Percentiles rank a stretch among this genome's conserved stretches.
phyloP scores from a whole-genome alignment of 805 yeast genomes.

The Candida tibetensis region DNA sequence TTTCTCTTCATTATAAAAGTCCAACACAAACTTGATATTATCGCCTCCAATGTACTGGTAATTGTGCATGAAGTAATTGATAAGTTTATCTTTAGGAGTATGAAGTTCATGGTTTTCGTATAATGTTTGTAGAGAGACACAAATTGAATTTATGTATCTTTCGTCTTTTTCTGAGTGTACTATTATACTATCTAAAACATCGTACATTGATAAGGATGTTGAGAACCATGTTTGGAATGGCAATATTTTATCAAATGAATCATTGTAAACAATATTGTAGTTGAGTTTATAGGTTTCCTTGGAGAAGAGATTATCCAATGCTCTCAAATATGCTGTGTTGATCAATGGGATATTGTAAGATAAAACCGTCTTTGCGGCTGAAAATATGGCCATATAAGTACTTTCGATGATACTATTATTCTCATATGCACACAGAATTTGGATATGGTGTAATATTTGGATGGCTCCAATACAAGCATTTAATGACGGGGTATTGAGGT shows the following conservation, averaged over 20 bases:
- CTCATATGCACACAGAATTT: constrained; percentile 22
- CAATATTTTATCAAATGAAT: constrained; percentile 24
- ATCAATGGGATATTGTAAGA: constrained; percentile 36
- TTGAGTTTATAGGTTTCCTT: constrained; percentile 20
- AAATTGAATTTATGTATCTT: constrained; percentile 32
- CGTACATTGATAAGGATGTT: constrained; percentile 38
- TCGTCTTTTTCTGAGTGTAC: constrained; percentile 26
- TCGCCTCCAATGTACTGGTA: constrained; percentile 35
- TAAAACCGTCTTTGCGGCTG: constrained; percentile 29
- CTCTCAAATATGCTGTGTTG: constrained; percentile 39
- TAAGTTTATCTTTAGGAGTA: constrained; percentile 43
- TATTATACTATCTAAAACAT: constrained; percentile 25
- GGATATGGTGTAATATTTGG: constrained; percentile 31
- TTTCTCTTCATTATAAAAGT: constrained; percentile 46
- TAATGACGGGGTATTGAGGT: constrained; percentile 9
- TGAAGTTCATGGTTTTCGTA: constrained; percentile 31
- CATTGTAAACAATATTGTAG: constrained; percentile 13
- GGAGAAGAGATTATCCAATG: constrained; percentile 39
- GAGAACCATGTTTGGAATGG: constrained; percentile 44
- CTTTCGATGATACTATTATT: constrained; percentile 21
- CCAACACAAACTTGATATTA: constrained; percentile 43
- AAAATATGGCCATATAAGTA: constrained; percentile 29
- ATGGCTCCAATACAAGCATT: constrained; percentile 40
- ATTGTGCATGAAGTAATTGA: constrained; percentile 40
- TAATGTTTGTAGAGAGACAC: constrained; percentile 31